Evolutionary conservation across 306 rosid genomes (phyloP), one percentile per base, ranked within the genome.

Genomic region (Trifolium pratense): DNA sequence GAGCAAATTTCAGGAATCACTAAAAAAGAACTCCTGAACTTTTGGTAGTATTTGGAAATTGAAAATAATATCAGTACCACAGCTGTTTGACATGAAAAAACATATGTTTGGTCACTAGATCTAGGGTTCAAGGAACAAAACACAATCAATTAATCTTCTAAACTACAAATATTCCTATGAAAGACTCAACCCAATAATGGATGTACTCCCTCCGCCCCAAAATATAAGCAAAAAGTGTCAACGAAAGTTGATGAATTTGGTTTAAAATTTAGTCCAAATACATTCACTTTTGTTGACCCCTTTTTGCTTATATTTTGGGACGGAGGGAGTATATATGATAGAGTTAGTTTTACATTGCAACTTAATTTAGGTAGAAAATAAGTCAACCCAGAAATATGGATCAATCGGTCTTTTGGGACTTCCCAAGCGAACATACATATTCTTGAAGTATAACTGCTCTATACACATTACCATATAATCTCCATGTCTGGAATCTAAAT

Each of bases 121-220:
- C 62, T 18, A 12, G 15, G 6, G 15, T 12, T 80, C 36, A 77
- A 39, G 63, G 21, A 66, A 66, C 31, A 40, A 21, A 21, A 77
- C 46, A 31, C 18, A 46, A 20, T 12, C 31, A 37, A n/a, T 15
- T 18, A 46, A 74, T 21, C 52, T 49, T 63, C 39, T 14, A 63
- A 9, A 46, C 45, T 20, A 73, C 6, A n/a, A 48, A 48, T 48
- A 2, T 48, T 9, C 20, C 21, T n/a, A n/a, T n/a, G 20, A 21
- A 12, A 57, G 37, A 25, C 63, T 25, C 37, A 25, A 25, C 37
- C 63, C 16, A 9, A 53, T 26, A 53, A 53, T 53, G 4, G 20
- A 18, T 20, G 29, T 9, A n/a, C n/a, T n/a, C n/a, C n/a, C n/a
- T n/a, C n/a, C n/a, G n/a, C n/a, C n/a, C n/a, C n/a, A n/a, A n/a